phyloP scores from a whole-genome alignment of 257 asterid genomes.

The Solanum appendiculatum region DNA sequence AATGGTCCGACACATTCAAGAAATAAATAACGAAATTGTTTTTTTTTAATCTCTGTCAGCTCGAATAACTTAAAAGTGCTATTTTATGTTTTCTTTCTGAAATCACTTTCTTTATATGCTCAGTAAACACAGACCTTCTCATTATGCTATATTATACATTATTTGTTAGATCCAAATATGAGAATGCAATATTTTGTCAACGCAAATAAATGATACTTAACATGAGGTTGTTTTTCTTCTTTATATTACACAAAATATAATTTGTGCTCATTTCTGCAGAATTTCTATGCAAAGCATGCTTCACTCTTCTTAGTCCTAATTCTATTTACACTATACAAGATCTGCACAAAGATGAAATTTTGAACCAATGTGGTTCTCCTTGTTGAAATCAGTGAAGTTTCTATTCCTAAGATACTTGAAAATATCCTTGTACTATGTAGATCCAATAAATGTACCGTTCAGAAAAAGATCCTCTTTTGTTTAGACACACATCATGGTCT shows the following conservation, averaged over 20 bases:
- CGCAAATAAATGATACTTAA: neutral
- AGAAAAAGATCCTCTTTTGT: neutral
- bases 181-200: neutral
- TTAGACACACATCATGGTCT: neutral
- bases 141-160: neutral
- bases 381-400: neutral
- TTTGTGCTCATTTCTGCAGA: neutral
- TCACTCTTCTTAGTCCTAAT: neutral
- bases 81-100: neutral
- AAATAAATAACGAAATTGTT: neutral
- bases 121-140: neutral
- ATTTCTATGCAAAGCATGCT: neutral
- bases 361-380: neutral
- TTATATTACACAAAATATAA: neutral
- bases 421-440: neutral
- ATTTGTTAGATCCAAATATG: neutral
- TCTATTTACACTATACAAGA: neutral
- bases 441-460: neutral
- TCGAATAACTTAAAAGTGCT: neutral
- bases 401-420: neutral
- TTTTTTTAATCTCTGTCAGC: neutral
- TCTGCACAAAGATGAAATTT: neutral
- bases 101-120: neutral
- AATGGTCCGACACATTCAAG: neutral
- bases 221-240: neutral